phyloP scores from a whole-genome alignment of 108 stramenopile species.

The Mediolabrus comicus region DNA sequence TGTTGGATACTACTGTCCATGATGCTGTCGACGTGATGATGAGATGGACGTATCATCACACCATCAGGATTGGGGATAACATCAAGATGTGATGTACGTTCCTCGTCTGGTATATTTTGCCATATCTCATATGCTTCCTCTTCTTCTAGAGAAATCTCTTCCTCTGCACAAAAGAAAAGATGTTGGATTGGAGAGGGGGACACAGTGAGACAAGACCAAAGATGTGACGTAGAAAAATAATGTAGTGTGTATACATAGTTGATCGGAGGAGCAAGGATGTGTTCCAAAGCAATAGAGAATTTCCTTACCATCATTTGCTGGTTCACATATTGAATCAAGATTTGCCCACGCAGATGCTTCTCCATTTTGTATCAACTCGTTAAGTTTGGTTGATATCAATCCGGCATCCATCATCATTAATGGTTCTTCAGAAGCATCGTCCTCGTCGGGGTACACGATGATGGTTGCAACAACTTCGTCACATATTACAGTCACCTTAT shows the following conservation, averaged over 20 bases:
- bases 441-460: not conserved
- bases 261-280: no score
- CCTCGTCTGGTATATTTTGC: conserved; percentile 16
- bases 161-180: no score
- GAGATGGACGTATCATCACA: conserved; percentile 17
- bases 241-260: no score
- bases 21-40: not conserved
- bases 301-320: conserved; percentile 11
- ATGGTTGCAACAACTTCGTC: conserved; percentile 9
- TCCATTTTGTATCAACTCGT: not conserved
- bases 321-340: conserved; percentile 8
- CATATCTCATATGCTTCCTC: conserved; percentile 29
- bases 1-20: no score
- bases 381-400: not conserved
- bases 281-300: no score
- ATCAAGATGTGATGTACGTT: conserved; percentile 28
- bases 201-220: no score
- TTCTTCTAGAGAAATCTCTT: conserved; percentile 25
- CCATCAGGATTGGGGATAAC: conserved; percentile 31
- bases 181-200: no score
- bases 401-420: not conserved
- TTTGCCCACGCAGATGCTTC: conserved; percentile 2
- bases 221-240: no score
- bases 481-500: not conserved
- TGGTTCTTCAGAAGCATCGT: not conserved